A percentile compares a stretch with the other conserved stretches of the same genome.
Evolutionary conservation across 495 filamentous ascomycete genomes (phyloP).

Genomic region (Aspergillus conjunctus): DNA sequence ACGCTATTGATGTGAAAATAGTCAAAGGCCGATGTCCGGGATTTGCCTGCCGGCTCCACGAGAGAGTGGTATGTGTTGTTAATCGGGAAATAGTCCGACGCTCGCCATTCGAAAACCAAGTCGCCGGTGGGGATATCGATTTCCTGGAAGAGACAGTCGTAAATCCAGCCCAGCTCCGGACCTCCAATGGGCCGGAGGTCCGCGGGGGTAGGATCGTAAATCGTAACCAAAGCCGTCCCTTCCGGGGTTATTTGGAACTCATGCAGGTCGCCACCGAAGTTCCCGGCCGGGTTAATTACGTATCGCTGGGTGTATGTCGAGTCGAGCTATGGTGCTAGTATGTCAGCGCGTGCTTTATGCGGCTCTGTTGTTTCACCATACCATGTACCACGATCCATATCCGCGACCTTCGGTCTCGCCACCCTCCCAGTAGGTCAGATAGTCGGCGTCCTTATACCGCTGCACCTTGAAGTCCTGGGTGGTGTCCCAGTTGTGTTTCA

Average conservation of each 20-base stretch:
- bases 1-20: slow-evolving; percentile 60
- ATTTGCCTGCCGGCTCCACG: slow-evolving; percentile 13
- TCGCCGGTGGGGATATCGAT: slow-evolving; percentile 37
- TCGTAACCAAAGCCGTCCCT: slow-evolving; percentile 27
- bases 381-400: slow-evolving; percentile 54
- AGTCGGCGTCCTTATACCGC: slow-evolving; percentile 46
- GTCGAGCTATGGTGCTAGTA: slow-evolving; percentile 36
- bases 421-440: slow-evolving; percentile 58
- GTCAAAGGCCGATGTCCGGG: slow-evolving; percentile 38
- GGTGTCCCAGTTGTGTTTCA: slow-evolving; percentile 40
- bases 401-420: slow-evolving; percentile 51
- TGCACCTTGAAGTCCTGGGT: slow-evolving; percentile 52
- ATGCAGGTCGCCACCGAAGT: slow-evolving; percentile 33
- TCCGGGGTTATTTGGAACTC: slow-evolving; percentile 28
- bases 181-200: slow-evolving; percentile 28
- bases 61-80: slow-evolving; percentile 26
- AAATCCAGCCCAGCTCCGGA: slow-evolving; percentile 33
- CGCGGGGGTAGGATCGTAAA: slow-evolving; percentile 25
- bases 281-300: slow-evolving; percentile 38
- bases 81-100: slow-evolving; percentile 32
- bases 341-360: neutral
- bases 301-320: slow-evolving; percentile 44
- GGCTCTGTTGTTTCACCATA: slow-evolving; percentile 20
- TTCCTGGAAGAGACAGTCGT: slow-evolving; percentile 41
- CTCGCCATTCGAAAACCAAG: slow-evolving; percentile 43